Base-by-base conservation (phyloP, 78 protist genomes). In the Monosiga brevicollis region DNA sequence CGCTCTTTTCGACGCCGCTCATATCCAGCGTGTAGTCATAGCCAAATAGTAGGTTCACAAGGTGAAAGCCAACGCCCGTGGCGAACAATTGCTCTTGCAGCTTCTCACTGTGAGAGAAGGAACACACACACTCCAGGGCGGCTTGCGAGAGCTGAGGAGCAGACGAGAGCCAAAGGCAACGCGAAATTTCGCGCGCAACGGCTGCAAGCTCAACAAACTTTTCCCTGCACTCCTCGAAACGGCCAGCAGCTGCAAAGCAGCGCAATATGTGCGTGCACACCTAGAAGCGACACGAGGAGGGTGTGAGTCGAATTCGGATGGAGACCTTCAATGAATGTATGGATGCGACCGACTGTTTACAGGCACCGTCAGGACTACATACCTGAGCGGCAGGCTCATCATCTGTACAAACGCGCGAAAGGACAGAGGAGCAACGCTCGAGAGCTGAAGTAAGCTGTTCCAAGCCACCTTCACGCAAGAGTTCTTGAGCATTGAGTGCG, bases 11-110 rank as follows among this genome's bases (percentile, higher is more conserved):
- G 11, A 86, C 86, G 73, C 89, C 93, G 26, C 84, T 55, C 73
- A 86, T 91, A 40, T 76, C 88, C 36, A 92, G 86, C 24, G 95
- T 92, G 82, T 79, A 90, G 71, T 92, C 95, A 76, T 92, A 92
- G 54, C 85, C 80, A 78, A 90, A 90, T 1, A 86, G 20, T 49
- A 81, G 36, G 34, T 71, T 35, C 20, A 92, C 54, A 2, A 92
- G 76, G 75, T 88, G 91, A 89, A 87, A 90, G 29, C 84, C 71
- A 35, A 70, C 92, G 55, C 54, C 79, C 22, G 36, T 43, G 26
- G 71, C 80, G 49, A 71, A 0, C 39, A 90, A 15, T 42, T 0
- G 1, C 10, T 75, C 71, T 34, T 90, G 93, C 41, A 87, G 83
- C 23, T 0, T 0, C 25, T 25, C 38, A 23, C 81, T 84, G 3